These are phyloP conservation scores for Exophiala lecanii-corni DNA, from an alignment of 2,329 filamentous ascomycete species.

Conservation along the genomic window DNA sequence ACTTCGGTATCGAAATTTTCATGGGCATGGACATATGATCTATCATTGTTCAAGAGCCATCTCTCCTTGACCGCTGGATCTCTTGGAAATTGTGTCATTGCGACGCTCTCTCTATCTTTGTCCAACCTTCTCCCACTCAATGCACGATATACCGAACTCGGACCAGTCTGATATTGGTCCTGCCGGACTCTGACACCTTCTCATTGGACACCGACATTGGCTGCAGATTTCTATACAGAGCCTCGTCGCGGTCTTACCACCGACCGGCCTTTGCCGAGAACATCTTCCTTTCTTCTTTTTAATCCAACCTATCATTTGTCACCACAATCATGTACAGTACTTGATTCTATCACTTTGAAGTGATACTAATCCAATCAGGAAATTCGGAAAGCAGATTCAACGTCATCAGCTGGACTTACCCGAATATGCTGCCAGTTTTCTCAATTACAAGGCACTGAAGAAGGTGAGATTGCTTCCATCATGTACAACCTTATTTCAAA, in stretches of 20 bases:
- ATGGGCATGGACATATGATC: slow-evolving; percentile 4
- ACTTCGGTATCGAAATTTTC: slow-evolving; percentile 18
- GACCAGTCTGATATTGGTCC: slow-evolving; percentile 7
- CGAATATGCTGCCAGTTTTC: slow-evolving; percentile 98
- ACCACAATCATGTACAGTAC: slow-evolving; percentile 24
- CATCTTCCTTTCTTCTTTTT: background rate
- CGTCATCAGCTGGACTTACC: slow-evolving; percentile 98
- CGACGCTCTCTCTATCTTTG: too few relatives aligned
- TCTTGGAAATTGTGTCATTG: too few relatives aligned
- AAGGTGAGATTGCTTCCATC: slow-evolving; percentile 60
- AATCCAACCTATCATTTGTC: background rate
- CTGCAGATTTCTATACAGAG: slow-evolving; percentile 6
- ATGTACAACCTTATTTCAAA: slow-evolving; percentile 6
- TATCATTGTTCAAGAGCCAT: slow-evolving; percentile 5
- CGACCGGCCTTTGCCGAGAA: background rate
- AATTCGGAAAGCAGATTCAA: slow-evolving; percentile 99
- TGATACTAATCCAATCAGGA: slow-evolving; percentile 56
- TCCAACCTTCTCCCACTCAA: too few relatives aligned
- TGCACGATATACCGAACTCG: slow-evolving; percentile 8
- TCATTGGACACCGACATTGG: background rate
- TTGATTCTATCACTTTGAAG: slow-evolving; percentile 5
- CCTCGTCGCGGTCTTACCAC: slow-evolving; percentile 4
- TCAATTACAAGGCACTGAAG: slow-evolving; percentile 98
- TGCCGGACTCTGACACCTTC: slow-evolving; percentile 7
- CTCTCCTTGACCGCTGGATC: slow-evolving; percentile 7